Evolutionary conservation across 768 basidiomycete genomes (phyloP), one percentile per base, ranked within the genome.

Genomic region (Kwoniella shandongensis): DNA sequence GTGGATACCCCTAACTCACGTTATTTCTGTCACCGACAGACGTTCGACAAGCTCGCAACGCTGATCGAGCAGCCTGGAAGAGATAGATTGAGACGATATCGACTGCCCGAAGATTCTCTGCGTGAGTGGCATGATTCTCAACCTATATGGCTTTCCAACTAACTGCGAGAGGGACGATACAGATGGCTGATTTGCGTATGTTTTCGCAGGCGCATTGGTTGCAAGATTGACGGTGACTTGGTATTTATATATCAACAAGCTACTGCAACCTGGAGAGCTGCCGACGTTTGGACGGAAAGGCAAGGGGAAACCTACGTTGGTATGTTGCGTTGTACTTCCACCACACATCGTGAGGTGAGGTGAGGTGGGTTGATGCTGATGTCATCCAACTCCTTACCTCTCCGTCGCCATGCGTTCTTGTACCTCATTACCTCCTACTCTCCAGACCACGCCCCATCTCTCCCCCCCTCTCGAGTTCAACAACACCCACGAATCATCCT

Each of bases 151-250:
- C 35, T 23, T 38, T 10, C 10, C 26, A 52, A 38, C 51, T 52
- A 18, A n/a, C n/a, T n/a, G n/a, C n/a, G n/a, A n/a, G n/a, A n/a
- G n/a, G n/a, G n/a, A n/a, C n/a, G n/a, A n/a, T n/a, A n/a, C n/a
- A n/a, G n/a, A n/a, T n/a, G n/a, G n/a, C n/a, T n/a, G n/a, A n/a
- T n/a, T n/a, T n/a, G n/a, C n/a, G n/a, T n/a, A n/a, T n/a, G n/a
- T n/a, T n/a, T n/a, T n/a, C n/a, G n/a, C n/a, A 69, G 67, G 67
- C 1, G 65, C 65, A 5, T 39, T 67, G 7, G 65, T 63, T n/a
- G 65, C 65, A 11, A 54, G 61, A 11, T 44, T 69, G 13, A 57
- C 57, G 3, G 54, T 60, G 27, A 59, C 48, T 15, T 72, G 65
- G 62, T 72, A 63, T 47, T 45, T 69, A 22, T 36, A 45, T 29